These are phyloP conservation scores for Aspergillus calidoustus DNA, from an alignment of 2,329 filamentous ascomycete species.

Conservation along the genomic window DNA sequence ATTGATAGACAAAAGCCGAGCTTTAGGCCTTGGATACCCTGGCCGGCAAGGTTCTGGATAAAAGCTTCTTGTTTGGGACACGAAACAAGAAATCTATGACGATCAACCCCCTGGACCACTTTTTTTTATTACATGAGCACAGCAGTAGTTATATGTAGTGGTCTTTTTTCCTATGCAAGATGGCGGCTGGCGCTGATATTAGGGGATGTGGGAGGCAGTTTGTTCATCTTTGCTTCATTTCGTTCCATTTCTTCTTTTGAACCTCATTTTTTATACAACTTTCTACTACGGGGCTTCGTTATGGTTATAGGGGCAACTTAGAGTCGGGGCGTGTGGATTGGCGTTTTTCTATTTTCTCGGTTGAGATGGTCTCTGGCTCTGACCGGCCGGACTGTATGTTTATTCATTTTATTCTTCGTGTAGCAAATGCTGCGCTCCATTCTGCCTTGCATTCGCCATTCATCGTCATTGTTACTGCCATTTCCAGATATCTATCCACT, in stretches of 20 bases:
- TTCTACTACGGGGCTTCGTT: conserved; percentile 7
- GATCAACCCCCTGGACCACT: neutral
- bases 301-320: conserved; percentile 14
- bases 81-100: neutral
- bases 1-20: conserved; percentile 18
- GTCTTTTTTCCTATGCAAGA: conserved; percentile 6
- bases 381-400: conserved; percentile 1
- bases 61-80: conserved; percentile 2
- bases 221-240: conserved; percentile 11
- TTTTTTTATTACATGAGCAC: neutral
- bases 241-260: conserved; percentile 3
- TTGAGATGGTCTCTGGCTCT: neutral
- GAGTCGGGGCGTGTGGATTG: conserved; percentile 17
- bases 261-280: neutral
- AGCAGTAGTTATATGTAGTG: neutral
- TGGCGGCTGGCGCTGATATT: conserved; percentile 11
- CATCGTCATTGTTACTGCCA: neutral
- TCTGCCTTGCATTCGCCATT: conserved; percentile 7
- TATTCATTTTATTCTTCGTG: conserved; percentile 3
- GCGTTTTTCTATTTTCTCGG: conserved; percentile 7
- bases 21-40: neutral
- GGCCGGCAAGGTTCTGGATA: neutral
- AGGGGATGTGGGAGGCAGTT: conserved; percentile 8
- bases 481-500: neutral
- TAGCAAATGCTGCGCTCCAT: conserved; percentile 8